Percentiles rank a stretch among this genome's conserved stretches.
These are phyloP conservation scores for Apiospora malaysiana DNA, from an alignment of 2,329 filamentous ascomycete genomes.

Conservation along the genomic window DNA sequence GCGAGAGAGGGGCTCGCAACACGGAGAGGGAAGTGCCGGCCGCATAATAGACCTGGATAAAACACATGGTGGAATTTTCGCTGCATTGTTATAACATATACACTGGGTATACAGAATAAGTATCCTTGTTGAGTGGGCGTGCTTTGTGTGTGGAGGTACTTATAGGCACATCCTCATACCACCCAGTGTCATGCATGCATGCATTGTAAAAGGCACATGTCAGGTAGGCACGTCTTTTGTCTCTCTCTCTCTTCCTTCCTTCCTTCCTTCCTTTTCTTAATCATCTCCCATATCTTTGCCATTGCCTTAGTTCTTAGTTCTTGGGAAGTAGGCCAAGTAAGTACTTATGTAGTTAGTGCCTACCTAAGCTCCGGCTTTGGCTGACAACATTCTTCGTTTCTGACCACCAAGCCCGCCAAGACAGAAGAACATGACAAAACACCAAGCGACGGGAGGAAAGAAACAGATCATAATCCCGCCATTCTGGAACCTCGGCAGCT, in stretches of 20 bases:
- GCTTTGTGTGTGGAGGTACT: background rate
- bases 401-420: background rate
- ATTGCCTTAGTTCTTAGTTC: too few relatives aligned
- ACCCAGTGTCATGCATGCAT: background rate
- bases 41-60: background rate
- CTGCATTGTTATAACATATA: background rate
- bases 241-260: too few relatives aligned
- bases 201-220: background rate
- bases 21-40: background rate
- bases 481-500: conserved; percentile 3
- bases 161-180: background rate
- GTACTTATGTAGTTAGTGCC: too few relatives aligned
- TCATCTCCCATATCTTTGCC: too few relatives aligned
- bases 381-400: background rate
- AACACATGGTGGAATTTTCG: background rate
- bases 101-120: background rate
- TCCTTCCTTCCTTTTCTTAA: too few relatives aligned
- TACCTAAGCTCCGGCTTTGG: background rate
- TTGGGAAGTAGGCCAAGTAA: too few relatives aligned
- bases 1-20: background rate
- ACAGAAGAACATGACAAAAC: background rate
- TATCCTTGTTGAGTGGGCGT: background rate
- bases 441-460: background rate
- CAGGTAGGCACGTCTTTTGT: too few relatives aligned
- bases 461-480: background rate